Base-by-base conservation (phyloP, 2,329 filamentous ascomycete species). In the Pseudogymnoascus sp. region DNA sequence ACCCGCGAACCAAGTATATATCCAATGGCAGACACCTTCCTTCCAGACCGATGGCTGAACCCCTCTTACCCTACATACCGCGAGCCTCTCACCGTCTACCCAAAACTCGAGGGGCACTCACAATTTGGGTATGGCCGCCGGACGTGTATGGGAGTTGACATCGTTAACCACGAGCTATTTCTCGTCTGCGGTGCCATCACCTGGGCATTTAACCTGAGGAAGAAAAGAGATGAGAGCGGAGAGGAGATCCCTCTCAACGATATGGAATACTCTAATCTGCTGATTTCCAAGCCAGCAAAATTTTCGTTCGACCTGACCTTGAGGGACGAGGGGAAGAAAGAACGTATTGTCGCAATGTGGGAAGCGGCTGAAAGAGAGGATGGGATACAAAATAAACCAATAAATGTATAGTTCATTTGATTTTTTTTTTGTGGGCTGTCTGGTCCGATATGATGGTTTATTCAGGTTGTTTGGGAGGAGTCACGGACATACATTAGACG, bases 51-150 rank as follows among this genome's bases (percentile, higher is more conserved):
- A 37, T 88, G 81, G 74, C 76, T 88, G 9, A 79, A 84, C 64
- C 71, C 79, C n/a, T 74, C 73, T 18, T 87, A 79, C 77, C 84
- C 84, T 0, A 84, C 83, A 0, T 86, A 80, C 72, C 80, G 85
- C 66, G 82, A 82, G 66, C 84, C 84, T 0, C 76, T 86, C n/a
- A 78, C 78, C 1, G 77, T 78, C 60, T 85, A 81, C 66, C 84
- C 84, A 13, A 83, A 80, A 69, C 79, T 86, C 67, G 81, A 83
- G 64, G 78, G 78, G 35, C 82, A 85, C 79, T 80, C 83, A 63
- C 83, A 80, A 0, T 86, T 86, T 66, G 83, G 83, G 26, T 86
- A 78, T 75, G 84, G 83, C 33, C 81, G 83, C 41, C 77, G 84
- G 63, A 78, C 79, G 12, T 87, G 83, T 65, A 76, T 85, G 3